These are phyloP conservation scores for Diaporthe nobilis DNA, from an alignment of 2,329 filamentous ascomycete genomes.

Conservation along the genomic window DNA sequence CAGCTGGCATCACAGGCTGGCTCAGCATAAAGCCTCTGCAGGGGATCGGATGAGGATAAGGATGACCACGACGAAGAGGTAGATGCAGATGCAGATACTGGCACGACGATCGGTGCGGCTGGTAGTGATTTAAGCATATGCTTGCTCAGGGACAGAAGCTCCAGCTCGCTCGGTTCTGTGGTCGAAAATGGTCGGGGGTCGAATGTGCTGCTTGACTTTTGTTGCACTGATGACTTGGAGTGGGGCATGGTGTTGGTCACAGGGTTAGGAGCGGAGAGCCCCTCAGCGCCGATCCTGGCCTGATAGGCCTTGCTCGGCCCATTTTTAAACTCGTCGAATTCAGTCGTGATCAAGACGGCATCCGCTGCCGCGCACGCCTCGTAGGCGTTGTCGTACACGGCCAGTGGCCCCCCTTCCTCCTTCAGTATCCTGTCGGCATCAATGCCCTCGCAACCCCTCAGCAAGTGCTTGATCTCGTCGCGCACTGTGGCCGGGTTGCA, in stretches of 20 bases:
- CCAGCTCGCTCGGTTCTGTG: constrained; percentile 56
- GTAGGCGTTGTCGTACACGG: constrained; percentile 63
- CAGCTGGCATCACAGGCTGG: constrained; percentile 62
- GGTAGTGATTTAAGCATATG: constrained; percentile 54
- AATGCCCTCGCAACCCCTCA: constrained; percentile 47
- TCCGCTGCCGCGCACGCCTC: constrained; percentile 64
- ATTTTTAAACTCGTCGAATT: constrained; percentile 66
- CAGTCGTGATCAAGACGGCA: constrained; percentile 68
- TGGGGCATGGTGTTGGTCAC: not conserved
- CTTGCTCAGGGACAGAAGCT: constrained; percentile 64
- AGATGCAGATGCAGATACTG: not conserved
- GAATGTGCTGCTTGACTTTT: constrained; percentile 51
- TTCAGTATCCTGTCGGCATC: constrained; percentile 46
- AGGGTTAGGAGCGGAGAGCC: constrained; percentile 13
- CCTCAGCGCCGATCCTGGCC: constrained; percentile 13
- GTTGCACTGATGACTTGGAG: not conserved
- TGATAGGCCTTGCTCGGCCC: constrained; percentile 26
- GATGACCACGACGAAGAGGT: not conserved
- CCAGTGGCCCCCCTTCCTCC: constrained; percentile 59
- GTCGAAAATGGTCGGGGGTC: constrained; percentile 63
- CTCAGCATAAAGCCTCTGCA: constrained; percentile 60
- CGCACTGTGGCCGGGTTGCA: constrained; percentile 66
- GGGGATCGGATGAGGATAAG: constrained; percentile 54
- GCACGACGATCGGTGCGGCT: no score
- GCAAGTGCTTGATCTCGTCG: constrained; percentile 63